Percentiles rank a stretch among this genome's conserved stretches.
Conservation (phyloP, 306 rosid genomes). For the Vigna hirtella region DNA sequence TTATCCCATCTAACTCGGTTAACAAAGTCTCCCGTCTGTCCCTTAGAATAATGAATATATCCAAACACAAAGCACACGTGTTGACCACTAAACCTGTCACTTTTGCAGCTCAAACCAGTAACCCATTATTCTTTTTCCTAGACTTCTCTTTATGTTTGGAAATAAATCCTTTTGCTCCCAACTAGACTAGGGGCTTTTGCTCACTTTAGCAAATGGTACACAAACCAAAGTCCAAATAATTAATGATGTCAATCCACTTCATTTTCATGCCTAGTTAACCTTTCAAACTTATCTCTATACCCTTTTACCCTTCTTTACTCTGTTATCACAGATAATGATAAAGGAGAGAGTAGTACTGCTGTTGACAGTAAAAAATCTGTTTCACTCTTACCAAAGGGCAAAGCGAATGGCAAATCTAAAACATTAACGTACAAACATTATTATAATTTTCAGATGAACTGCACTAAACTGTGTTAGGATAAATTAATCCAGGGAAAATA, state of each 20-base stretch:
- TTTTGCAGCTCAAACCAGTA: not conserved
- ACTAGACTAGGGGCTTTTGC: not conserved
- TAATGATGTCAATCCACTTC: not conserved
- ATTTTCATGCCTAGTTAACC: not conserved
- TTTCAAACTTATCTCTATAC: not conserved
- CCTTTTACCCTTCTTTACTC: not conserved
- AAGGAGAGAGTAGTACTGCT: conserved; percentile 12
- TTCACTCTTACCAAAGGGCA: conserved; percentile 10
- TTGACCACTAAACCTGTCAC: not conserved
- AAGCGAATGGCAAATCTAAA: not conserved
- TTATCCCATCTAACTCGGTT: not conserved
- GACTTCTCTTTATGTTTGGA: not conserved
- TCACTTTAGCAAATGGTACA: not conserved
- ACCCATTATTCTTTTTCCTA: not conserved
- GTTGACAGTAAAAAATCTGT: not conserved
- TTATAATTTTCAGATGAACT: conserved; percentile 15
- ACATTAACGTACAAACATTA: conserved; percentile 17
- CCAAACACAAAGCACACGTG: not conserved
- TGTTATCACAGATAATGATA: not conserved
- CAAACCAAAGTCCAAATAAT: not conserved
- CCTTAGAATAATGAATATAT: not conserved
- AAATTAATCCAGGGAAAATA: conserved; percentile 25
- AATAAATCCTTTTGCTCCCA: not conserved
- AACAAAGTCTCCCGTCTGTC: not conserved
- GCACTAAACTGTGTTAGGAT: not conserved